Conservation (phyloP, 176 grass and related monocot genomes). For the Juncus inflexus region DNA sequence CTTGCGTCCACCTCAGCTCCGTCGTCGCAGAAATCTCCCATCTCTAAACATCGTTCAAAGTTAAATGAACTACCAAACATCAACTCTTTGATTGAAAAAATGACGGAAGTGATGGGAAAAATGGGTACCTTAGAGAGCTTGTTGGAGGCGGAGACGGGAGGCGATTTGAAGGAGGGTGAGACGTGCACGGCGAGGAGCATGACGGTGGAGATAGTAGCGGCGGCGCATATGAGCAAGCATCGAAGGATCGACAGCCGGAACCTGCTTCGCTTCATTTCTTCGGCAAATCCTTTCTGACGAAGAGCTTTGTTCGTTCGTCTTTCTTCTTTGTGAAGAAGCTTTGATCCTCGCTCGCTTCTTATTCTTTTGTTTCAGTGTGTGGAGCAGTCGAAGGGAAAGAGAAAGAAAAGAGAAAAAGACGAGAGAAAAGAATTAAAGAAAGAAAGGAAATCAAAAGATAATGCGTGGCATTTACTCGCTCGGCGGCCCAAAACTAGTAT, state of each 20-base stretch:
- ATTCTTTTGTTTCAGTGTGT: constrained; percentile 17
- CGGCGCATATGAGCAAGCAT: constrained; percentile 30
- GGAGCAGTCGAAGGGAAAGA: constrained; percentile 13
- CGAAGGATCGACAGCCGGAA: constrained; percentile 13
- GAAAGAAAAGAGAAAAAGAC: background rate
- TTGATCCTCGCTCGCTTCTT: background rate
- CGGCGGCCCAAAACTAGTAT: background rate
- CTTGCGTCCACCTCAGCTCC: constrained; percentile 74
- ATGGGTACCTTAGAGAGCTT: constrained; percentile 28
- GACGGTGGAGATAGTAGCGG: constrained; percentile 5
- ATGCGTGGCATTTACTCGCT: constrained; percentile 10
- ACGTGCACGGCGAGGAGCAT: constrained; percentile 25
- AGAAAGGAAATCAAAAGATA: background rate
- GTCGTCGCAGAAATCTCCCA: constrained; percentile 15
- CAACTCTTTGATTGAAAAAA: constrained; percentile 2
- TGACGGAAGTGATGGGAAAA: background rate
- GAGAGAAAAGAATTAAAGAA: background rate
- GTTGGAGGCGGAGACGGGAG: background rate
- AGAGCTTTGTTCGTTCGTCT: background rate
- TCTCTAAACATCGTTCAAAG: constrained; percentile 10
- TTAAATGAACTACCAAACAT: background rate
- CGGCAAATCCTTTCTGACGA: background rate
- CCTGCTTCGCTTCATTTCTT: constrained; percentile 20
- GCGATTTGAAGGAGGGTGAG: constrained; percentile 8
- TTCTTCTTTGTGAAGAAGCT: background rate